Evolutionary conservation across 2,329 filamentous ascomycete species (phyloP), one percentile per base, ranked within the genome.

Genomic region (Diaporthe vexans): DNA sequence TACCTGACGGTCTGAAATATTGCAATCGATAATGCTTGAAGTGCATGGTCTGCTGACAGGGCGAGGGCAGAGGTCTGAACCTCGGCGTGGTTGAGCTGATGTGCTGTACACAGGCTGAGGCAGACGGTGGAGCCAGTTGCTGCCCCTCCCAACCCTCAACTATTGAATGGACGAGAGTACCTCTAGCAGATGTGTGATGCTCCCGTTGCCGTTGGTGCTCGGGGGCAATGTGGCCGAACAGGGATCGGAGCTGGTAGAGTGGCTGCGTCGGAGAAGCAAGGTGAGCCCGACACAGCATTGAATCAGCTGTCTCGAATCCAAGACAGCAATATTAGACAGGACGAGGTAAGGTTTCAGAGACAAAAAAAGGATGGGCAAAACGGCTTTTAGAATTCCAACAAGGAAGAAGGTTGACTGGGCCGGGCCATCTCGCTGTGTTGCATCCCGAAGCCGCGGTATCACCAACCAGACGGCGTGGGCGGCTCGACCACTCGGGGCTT

Each of bases 211-310:
- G 37, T 40, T 40, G 3, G 35, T 37, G 35, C 35, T 11, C 11
- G 35, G 9, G 35, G 35, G 35, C n/a, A 13, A 11, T 10, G 35
- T 37, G 35, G 35, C 35, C 35, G 61, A 43, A 24, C 46, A 67
- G 61, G 61, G 61, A 67, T 67, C 61, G 43, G 61, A 51, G 29
- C 35, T 51, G 43, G 61, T 26, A 24, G 29, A 33, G 24, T 46
- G 24, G 59, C 40, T 63, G 58, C 61, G 21, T 67, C 61, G 61
- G 61, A 67, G 61, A 67, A 51, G 61, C 61, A 67, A 67, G 61
- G 61, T 52, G 61, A 67, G 61, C 61, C 61, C 61, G 61, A 67
- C 63, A 67, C 46, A 54, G 63, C 63, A 67, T 52, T 67, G 46
- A 67, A 67, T 67, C 46, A 52, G 63, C 7, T 67, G 63, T 67